Percentiles rank a stretch among this genome's conserved stretches.
Evolutionary conservation across 2,329 filamentous ascomycete species (phyloP).

Genomic region (Pyricularia sp.): DNA sequence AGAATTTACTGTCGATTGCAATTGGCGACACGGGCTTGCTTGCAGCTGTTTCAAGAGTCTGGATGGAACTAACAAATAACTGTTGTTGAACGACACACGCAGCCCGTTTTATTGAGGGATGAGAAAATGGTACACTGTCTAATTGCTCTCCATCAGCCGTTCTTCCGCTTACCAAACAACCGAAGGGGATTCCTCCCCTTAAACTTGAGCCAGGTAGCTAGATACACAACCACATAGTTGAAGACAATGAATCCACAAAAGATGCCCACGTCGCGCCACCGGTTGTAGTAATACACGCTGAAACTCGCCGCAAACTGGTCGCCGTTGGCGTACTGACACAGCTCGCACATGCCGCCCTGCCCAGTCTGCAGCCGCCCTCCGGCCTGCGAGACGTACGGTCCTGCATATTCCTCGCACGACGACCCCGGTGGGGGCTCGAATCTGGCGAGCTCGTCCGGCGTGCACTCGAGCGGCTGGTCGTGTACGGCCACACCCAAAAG

Average conservation of each 20-base stretch:
- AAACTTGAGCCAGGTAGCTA: conserved; percentile 1
- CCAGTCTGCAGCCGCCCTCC: conserved; percentile 20
- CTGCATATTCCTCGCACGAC: background rate
- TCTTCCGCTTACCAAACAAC: too few species aligned
- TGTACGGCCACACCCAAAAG: conserved; percentile 44
- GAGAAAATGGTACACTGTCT: too few species aligned
- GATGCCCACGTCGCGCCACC: conserved; percentile 58
- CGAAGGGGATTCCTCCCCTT: background rate
- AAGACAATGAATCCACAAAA: conserved; percentile 45
- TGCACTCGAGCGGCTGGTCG: conserved; percentile 36
- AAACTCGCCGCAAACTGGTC: conserved; percentile 50
- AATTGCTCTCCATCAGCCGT: too few species aligned
- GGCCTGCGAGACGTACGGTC: conserved; percentile 34
- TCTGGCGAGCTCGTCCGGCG: conserved; percentile 34
- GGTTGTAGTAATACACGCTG: conserved; percentile 46
- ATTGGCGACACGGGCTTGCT: too few species aligned
- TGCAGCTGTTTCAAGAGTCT: too few species aligned
- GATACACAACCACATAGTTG: conserved; percentile 38
- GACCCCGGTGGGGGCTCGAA: background rate
- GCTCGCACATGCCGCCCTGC: conserved; percentile 33
- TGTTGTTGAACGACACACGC: too few species aligned
- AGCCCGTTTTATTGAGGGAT: too few species aligned
- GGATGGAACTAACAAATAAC: too few species aligned
- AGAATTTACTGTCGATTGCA: too few species aligned
- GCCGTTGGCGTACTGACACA: conserved; percentile 50